phyloP scores from a whole-genome alignment of 371 early-diverging fungal species.

The Apophysomyces elegans region DNA sequence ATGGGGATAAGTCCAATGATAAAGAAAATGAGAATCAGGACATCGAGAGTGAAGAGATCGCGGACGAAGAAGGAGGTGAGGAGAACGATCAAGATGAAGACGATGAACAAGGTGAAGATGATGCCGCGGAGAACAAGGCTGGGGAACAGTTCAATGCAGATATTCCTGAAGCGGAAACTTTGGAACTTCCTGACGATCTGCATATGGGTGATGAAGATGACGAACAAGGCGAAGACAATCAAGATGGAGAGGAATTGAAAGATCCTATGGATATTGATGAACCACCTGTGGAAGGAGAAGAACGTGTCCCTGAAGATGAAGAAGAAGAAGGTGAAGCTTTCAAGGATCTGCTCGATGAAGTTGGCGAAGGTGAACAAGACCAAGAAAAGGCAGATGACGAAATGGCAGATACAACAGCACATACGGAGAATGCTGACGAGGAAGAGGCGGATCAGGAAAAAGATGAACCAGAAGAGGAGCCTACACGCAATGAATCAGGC shows the following conservation, averaged over 20 bases:
- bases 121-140: constrained; percentile 47
- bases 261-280: constrained; percentile 55
- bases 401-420: constrained; percentile 34
- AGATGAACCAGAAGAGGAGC: constrained; percentile 51
- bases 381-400: constrained; percentile 41
- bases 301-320: constrained; percentile 36
- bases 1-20: constrained; percentile 53
- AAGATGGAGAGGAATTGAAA: constrained; percentile 42
- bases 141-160: constrained; percentile 64
- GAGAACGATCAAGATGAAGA: constrained; percentile 29
- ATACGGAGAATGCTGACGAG: constrained; percentile 34
- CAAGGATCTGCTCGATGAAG: constrained; percentile 28
- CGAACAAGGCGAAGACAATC: constrained; percentile 41
- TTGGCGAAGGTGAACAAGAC: constrained; percentile 29
- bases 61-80: constrained; percentile 24
- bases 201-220: constrained; percentile 60
- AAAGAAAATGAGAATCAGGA: constrained; percentile 47
- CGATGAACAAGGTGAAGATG: constrained; percentile 46
- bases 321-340: constrained; percentile 37
- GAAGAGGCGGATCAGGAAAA: constrained; percentile 40
- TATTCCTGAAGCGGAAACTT: constrained; percentile 63
- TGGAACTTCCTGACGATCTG: constrained; percentile 69
- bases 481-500: constrained; percentile 51
- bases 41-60: constrained; percentile 33
- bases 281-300: constrained; percentile 31